Evolutionary conservation across 2,329 filamentous ascomycete species (phyloP).

Genomic region (Phyllosticta paracitricarpa): DNA sequence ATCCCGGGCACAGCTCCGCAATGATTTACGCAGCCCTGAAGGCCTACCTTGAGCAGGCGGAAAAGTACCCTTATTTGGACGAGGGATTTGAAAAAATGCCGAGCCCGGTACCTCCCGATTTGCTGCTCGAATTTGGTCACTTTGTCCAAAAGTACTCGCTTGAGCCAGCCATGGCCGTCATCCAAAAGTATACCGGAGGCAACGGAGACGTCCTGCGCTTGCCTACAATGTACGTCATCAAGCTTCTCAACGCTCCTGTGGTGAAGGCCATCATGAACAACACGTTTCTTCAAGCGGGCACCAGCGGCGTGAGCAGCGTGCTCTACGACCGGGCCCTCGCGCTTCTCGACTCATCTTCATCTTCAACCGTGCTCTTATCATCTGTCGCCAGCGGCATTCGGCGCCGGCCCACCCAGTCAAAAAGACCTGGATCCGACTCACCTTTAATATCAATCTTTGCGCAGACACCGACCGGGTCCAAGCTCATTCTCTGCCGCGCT

Average conservation of each 20-base stretch:
- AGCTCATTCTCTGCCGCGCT: conserved; percentile 29
- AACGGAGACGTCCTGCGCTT: conserved; percentile 34
- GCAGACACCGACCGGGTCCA: conserved; percentile 14
- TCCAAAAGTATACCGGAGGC: conserved; percentile 35
- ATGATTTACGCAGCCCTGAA: conserved; percentile 12
- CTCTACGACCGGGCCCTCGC: conserved; percentile 13
- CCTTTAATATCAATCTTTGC: conserved; percentile 11
- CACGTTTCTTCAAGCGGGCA: conserved; percentile 12
- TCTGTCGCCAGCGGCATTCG: neutral
- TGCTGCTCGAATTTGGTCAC: conserved; percentile 38
- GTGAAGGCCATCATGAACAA: neutral
- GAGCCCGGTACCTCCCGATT: conserved; percentile 34
- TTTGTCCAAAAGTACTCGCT: conserved; percentile 42
- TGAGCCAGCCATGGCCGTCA: conserved; percentile 30
- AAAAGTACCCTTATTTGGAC: conserved; percentile 24
- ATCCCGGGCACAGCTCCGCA: neutral
- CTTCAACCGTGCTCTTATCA: conserved; percentile 11
- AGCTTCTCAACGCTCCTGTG: conserved; percentile 18
- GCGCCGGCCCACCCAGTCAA: neutral
- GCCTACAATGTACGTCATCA: conserved; percentile 39
- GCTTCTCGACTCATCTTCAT: conserved; percentile 13
- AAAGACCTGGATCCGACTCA: neutral
- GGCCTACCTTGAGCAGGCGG: conserved; percentile 19
- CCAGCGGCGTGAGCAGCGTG: conserved; percentile 17
- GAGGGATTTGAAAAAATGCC: conserved; percentile 35